Evolutionary conservation across 2,329 filamentous ascomycete genomes (phyloP).

Genomic region (Aspergillus sp.): DNA sequence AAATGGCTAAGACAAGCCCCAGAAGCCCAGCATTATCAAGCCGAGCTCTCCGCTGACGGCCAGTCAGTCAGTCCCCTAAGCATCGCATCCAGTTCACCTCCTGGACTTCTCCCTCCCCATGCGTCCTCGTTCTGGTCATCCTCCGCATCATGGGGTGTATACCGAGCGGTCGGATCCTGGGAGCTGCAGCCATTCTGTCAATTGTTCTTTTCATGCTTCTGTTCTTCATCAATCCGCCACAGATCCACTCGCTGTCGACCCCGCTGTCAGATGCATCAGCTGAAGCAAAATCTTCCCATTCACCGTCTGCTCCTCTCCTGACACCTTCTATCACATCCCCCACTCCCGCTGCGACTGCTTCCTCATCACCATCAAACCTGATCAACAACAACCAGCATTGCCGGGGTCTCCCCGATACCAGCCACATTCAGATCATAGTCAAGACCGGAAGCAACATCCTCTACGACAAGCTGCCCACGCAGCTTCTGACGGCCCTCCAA

Average conservation of each 20-base stretch:
- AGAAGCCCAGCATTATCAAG: too few species aligned
- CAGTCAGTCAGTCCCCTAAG: too few species aligned
- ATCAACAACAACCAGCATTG: not conserved
- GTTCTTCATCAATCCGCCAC: constrained; percentile 2
- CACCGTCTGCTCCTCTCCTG: not conserved
- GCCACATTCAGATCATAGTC: constrained; percentile 51
- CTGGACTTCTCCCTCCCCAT: not conserved
- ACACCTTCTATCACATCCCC: not conserved
- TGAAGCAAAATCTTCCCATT: not conserved
- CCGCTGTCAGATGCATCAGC: not conserved
- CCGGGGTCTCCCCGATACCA: constrained; percentile 40
- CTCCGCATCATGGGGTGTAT: not conserved
- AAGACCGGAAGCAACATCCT: constrained; percentile 59
- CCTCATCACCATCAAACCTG: constrained; percentile 9
- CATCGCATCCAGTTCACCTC: not conserved
- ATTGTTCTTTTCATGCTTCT: not conserved
- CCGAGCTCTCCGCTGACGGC: too few species aligned
- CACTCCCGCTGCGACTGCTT: constrained; percentile 32
- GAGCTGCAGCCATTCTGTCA: not conserved
- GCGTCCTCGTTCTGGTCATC: not conserved
- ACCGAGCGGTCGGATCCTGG: not conserved
- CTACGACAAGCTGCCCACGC: constrained; percentile 52
- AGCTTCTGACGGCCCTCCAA: constrained; percentile 52
- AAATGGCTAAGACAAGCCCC: too few species aligned
- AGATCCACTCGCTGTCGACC: not conserved